Base-by-base conservation (phyloP, 768 basidiomycete species). In the Suillus tomentosus region DNA sequence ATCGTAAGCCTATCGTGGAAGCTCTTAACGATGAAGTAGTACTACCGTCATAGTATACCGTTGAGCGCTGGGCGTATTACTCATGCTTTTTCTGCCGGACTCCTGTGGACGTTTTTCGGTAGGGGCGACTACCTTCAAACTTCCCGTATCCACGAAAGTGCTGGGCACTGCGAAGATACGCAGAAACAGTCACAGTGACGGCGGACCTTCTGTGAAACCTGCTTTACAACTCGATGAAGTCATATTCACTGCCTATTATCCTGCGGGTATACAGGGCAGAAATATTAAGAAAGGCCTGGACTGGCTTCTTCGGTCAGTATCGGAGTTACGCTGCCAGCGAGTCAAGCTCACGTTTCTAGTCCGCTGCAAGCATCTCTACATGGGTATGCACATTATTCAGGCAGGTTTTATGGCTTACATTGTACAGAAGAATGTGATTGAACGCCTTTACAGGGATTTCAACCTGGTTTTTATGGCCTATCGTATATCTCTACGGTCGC, bases 171-270 rank as follows among this genome's bases (percentile, higher is more conserved):
- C 78, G 37, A 84, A 77, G 68, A 74, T 81, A 54, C 76, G 69
- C 55, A 9, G 36, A 9, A 7, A 27, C 27, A 24, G 24, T 36
- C 36, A 55, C 27, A 15, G 27, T 17, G 37, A 27, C 15, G 61
- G 43, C 8, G 70, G 62, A 43, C 59, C 66, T 42, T 62, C 48
- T 14, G 48, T 59, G 66, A 73, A 77, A 22, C 78, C 80, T 24
- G 87, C 85, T 0, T 74, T 91, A 37, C 68, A 76, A 39, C 78
- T 91, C 8, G 82, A 87, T 45, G 87, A 91, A 72, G 81, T 89
- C 37, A 81, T 82, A 0, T 91, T 88, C 68, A 88, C 84, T 36
- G 82, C 80, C 1, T 90, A 83, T 71, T 91, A 91, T 70, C 89
- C 90, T 36, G 82, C 86, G 9, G 79, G 84, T 56, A 72, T 75